These are phyloP conservation scores for Amoebophrya sp. DNA, from an alignment of 169 alveolate species.

Conservation along the genomic window DNA sequence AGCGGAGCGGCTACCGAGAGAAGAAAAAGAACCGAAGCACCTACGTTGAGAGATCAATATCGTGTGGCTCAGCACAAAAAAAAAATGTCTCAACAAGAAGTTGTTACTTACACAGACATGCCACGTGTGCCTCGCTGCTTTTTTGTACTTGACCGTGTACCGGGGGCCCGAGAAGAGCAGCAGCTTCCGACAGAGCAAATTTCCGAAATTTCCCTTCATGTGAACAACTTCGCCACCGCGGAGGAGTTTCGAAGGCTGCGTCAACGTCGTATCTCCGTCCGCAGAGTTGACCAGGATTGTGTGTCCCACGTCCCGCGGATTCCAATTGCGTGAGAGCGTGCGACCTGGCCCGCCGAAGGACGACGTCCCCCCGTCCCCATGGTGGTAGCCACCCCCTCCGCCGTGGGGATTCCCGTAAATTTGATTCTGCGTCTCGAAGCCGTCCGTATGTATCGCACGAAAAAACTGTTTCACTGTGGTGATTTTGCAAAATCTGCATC, in stretches of 20 bases:
- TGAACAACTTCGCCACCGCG: background rate
- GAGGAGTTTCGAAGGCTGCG: background rate
- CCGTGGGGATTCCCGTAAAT: no score
- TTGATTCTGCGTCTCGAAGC: no score
- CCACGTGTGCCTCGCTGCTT: conserved; percentile 10
- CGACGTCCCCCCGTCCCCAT: no score
- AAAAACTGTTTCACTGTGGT: no score
- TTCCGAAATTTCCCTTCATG: background rate
- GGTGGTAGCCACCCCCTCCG: no score
- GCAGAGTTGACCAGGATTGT: background rate
- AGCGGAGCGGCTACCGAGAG: no score
- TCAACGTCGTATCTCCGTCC: background rate
- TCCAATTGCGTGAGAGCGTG: no score
- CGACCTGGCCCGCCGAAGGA: no score
- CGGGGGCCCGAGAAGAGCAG: background rate
- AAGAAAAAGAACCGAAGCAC: background rate
- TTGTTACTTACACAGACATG: background rate
- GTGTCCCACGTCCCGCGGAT: background rate
- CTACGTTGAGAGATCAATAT: background rate
- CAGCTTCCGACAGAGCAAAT: background rate
- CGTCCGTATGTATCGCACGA: no score
- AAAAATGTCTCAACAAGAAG: background rate
- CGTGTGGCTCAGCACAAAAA: background rate
- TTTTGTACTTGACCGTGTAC: background rate
- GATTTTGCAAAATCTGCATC: no score